These are phyloP conservation scores for Nematodospora valgi DNA, from an alignment of 805 yeast genomes.

Conservation along the genomic window DNA sequence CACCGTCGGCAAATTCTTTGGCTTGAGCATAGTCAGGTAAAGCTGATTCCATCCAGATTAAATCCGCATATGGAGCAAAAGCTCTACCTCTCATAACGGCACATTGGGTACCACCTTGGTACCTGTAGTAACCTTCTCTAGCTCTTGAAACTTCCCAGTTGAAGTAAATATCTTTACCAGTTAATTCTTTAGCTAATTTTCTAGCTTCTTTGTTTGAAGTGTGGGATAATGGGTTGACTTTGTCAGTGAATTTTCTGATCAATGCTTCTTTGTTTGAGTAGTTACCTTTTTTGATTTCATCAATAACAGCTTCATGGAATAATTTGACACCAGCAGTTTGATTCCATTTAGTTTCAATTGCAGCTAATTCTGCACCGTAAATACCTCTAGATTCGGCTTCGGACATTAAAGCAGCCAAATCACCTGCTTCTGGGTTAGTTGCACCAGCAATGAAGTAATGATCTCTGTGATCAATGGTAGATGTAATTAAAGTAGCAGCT, in stretches of 20 bases:
- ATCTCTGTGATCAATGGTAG: constrained; percentile 92
- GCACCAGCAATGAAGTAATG: constrained; percentile 90
- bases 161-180: constrained; percentile 82
- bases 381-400: constrained; percentile 77
- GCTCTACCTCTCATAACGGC: constrained; percentile 97
- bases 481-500: constrained; percentile 92
- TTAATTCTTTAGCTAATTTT: constrained; percentile 64
- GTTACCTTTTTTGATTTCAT: constrained; percentile 63
- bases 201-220: constrained; percentile 80
- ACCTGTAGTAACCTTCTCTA: constrained; percentile 95
- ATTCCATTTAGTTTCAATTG: constrained; percentile 80
- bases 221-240: constrained; percentile 72
- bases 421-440: constrained; percentile 77
- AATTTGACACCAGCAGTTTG: constrained; percentile 78
- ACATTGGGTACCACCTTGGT: constrained; percentile 94
- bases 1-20: constrained; percentile 91
- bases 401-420: constrained; percentile 73
- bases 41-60: constrained; percentile 98
- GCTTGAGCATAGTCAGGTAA: constrained; percentile 93
- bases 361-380: constrained; percentile 65
- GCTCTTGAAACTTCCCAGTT: constrained; percentile 96
- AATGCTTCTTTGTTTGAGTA: constrained; percentile 59
- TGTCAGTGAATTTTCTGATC: constrained; percentile 60
- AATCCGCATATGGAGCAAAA: constrained; percentile 89
- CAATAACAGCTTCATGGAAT: constrained; percentile 89